A percentile compares a stretch with the other conserved stretches of the same genome.
These are phyloP conservation scores for Phytopythium ostracodes DNA, from an alignment of 352 stramenopile species.

Conservation along the genomic window DNA sequence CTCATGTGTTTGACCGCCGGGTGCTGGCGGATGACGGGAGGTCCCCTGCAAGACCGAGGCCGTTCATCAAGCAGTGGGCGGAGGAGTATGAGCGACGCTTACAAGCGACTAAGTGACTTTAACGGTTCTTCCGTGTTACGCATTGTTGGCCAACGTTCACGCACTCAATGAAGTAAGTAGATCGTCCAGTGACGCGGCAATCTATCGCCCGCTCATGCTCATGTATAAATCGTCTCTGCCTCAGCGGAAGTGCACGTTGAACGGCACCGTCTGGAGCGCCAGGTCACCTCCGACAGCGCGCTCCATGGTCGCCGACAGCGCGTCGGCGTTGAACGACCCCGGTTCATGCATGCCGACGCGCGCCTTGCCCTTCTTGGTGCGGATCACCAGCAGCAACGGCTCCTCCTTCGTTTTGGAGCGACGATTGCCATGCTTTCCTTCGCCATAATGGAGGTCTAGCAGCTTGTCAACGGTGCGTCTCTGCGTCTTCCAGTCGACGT, in stretches of 20 bases:
- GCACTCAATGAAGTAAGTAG: no score
- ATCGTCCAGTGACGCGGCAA: no score
- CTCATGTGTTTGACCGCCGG: neutral
- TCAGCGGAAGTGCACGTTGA: conserved; percentile 38
- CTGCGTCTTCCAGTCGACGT: conserved; percentile 73
- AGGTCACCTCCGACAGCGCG: conserved; percentile 68
- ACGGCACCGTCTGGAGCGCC: conserved; percentile 25
- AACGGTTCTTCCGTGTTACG: no score
- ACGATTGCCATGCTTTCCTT: conserved; percentile 6
- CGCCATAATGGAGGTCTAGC: conserved; percentile 16
- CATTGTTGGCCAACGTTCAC: no score
- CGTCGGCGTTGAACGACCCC: conserved; percentile 38
- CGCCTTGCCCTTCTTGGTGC: conserved; percentile 61
- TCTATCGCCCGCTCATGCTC: no score
- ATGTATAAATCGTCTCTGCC: no score
- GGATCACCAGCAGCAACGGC: conserved; percentile 55
- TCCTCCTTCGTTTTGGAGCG: conserved; percentile 18
- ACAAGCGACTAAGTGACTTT: no score
- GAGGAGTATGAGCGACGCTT: no score
- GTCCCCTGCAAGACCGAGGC: neutral
- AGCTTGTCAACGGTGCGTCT: conserved; percentile 47
- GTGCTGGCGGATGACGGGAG: neutral
- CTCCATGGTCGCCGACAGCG: conserved; percentile 67
- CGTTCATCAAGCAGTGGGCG: neutral
- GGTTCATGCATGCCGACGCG: conserved; percentile 39